Conservation (phyloP, 306 rosid species). For the Hippophae tibetana region DNA sequence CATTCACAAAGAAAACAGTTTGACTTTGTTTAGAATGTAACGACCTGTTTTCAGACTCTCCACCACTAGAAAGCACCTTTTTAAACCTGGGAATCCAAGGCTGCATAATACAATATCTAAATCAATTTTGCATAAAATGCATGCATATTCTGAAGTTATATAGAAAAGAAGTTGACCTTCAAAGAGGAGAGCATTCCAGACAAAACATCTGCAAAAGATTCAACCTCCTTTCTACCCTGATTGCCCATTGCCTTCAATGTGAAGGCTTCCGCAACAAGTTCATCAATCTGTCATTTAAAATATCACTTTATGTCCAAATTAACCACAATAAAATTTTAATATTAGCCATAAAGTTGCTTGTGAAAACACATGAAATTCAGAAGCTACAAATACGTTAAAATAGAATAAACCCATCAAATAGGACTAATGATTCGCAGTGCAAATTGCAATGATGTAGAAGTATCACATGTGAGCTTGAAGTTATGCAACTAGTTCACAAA, state of each 20-base stretch:
- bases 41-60: conserved; percentile 20
- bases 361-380: not conserved
- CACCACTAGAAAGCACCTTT: conserved; percentile 27
- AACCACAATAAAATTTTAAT: not conserved
- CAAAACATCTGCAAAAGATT: conserved; percentile 46
- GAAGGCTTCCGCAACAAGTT: conserved; percentile 61
- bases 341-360: not conserved
- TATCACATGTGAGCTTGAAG: too few relatives aligned
- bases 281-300: conserved; percentile 57
- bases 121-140: conserved; percentile 9
- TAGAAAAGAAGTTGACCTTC: conserved; percentile 41
- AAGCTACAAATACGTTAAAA: too few relatives aligned
- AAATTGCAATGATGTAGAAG: too few relatives aligned
- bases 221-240: conserved; percentile 45
- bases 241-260: conserved; percentile 28
- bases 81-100: conserved; percentile 73
- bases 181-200: conserved; percentile 56
- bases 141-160: conserved; percentile 1
- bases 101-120: conserved; percentile 35
- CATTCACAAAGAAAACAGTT: conserved; percentile 16
- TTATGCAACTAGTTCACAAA: too few relatives aligned
- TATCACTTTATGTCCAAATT: conserved; percentile 9
- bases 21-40: conserved; percentile 12
- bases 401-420: not conserved
- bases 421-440: too few relatives aligned